Conservation (phyloP, 2,329 filamentous ascomycete species). For the Pseudogymnoascus sp. region DNA sequence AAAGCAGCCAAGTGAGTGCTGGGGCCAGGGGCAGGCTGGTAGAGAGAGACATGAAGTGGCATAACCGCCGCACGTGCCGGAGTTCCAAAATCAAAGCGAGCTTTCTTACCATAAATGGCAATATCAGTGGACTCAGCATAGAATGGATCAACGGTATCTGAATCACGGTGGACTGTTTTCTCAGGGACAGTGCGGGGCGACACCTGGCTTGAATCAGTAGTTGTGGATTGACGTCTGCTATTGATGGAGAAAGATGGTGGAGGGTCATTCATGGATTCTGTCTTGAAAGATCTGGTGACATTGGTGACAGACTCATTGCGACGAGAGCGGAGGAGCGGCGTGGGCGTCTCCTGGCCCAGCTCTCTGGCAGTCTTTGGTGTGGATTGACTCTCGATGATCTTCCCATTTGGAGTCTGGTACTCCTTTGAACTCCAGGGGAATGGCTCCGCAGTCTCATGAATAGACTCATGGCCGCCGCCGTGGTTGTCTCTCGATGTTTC, state of each 20-base stretch:
- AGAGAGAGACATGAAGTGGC: neutral
- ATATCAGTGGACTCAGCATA: neutral
- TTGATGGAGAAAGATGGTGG: neutral
- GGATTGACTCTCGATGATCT: neutral
- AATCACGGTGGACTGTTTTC: neutral
- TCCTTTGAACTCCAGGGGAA: neutral
- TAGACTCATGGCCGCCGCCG: neutral
- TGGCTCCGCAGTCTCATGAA: neutral
- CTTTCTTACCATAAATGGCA: neutral
- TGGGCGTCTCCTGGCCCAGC: conserved; percentile 11
- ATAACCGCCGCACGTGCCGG: neutral
- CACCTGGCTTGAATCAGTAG: neutral
- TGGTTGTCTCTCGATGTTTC: neutral
- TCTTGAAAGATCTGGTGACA: neutral
- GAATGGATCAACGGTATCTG: neutral
- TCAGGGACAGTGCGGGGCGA: neutral
- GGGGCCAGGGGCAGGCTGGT: neutral
- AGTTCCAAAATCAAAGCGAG: neutral
- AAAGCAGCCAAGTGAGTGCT: conserved; percentile 8
- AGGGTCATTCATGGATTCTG: neutral
- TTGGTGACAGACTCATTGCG: neutral
- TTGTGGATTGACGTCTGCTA: neutral
- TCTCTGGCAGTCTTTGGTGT: conserved; percentile 6
- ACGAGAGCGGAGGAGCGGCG: neutral
- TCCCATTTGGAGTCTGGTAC: conserved; percentile 3